Evolutionary conservation across 768 basidiomycete genomes (phyloP), one percentile per base, ranked within the genome.

Genomic region (Leccinum broughii): DNA sequence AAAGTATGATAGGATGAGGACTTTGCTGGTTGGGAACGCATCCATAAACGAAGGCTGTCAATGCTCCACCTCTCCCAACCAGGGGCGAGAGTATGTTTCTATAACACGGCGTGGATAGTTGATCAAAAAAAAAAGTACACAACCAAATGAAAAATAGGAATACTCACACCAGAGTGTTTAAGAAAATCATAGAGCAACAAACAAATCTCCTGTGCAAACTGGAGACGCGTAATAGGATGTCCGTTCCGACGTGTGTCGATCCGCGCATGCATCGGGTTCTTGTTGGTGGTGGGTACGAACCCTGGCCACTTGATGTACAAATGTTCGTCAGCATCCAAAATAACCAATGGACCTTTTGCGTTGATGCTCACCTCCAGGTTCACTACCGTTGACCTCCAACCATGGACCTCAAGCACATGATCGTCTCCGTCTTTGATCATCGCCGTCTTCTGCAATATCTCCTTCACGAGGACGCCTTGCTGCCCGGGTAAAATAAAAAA

Each of bases 1-100:
- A 78, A 98, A 99, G 81, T 98, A 99, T 24, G 95, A 97, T 2
- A 99, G 82, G n/a, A 96, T 84, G 28, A 96, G 84, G 64, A 95
- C 82, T 68, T 88, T 88, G 59, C 96, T 96, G 10, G 80, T 76
- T 1, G 89, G 85, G 84, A 98, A 98, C 10, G 92, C 88, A 62
- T 96, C 90, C 59, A 90, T 78, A 24, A 98, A 80, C 15, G 90
- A 90, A 2, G 97, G 97, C 72, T 99, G 97, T 22, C 22, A 13
- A 49, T 22, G 48, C 48, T 22, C 48, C 48, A 49, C 24, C 24
- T 49, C 24, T 49, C 48, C 5, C 14, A 49, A 14, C 48, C 48
- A 15, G 48, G 13, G 24, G 24, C 48, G 13, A 49, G 48, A 13
- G 48, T 13, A 24, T 14, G 5, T 49, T 13, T 49, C 48, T 7